Evolutionary conservation across 352 stramenopile genomes (phyloP).

Genomic region (Pythium utonaiense): DNA sequence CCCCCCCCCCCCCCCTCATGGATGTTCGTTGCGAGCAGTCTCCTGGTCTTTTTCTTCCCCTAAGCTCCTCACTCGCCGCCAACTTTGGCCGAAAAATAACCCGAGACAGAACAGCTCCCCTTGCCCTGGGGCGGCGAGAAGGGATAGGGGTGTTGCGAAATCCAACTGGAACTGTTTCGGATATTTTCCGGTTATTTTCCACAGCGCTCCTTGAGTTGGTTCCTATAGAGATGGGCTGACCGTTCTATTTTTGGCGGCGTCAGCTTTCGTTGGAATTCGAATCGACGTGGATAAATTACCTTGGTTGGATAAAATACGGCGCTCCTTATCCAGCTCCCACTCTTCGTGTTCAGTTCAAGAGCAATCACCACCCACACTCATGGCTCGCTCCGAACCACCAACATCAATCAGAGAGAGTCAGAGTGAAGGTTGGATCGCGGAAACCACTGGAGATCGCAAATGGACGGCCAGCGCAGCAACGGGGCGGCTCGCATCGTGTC

Average conservation of each 20-base stretch:
- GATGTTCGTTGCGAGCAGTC: neutral
- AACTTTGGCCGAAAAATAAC: neutral
- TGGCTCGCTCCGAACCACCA: constrained; percentile 26
- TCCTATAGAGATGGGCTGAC: too few relatives aligned
- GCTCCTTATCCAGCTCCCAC: constrained; percentile 19
- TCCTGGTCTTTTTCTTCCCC: neutral
- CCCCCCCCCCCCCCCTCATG: neutral
- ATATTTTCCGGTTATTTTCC: constrained; percentile 17
- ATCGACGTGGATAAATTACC: constrained; percentile 4
- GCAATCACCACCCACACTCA: constrained; percentile 25
- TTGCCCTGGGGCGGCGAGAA: constrained; percentile 4
- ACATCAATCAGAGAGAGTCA: constrained; percentile 12
- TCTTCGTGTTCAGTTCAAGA: constrained; percentile 29
- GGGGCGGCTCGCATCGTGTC: neutral
- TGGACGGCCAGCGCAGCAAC: constrained; percentile 4
- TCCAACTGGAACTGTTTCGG: constrained; percentile 19
- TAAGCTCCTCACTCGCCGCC: neutral
- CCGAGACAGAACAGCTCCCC: constrained; percentile 16
- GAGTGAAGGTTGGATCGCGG: constrained; percentile 23
- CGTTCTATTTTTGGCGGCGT: too few relatives aligned
- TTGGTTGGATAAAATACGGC: constrained; percentile 4
- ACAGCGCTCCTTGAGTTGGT: neutral
- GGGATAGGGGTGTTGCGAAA: constrained; percentile 10
- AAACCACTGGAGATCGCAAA: constrained; percentile 3
- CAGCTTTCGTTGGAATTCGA: neutral